phyloP scores from a whole-genome alignment of 129 eudicot genomes.

The Oenanthe sinensis region DNA sequence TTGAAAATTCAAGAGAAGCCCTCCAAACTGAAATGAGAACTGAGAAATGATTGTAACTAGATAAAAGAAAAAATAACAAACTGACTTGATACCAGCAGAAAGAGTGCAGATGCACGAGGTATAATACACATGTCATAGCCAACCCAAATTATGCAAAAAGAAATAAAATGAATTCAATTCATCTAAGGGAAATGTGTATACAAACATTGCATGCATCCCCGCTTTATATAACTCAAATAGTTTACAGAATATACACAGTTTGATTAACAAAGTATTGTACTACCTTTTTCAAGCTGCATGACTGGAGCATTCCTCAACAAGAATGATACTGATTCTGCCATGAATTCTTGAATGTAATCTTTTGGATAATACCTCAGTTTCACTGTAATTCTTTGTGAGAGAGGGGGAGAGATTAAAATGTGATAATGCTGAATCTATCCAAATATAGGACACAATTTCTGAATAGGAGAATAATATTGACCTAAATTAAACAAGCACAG shows the following conservation, averaged over 20 bases:
- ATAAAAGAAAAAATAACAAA: too few relatives aligned
- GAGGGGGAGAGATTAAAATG: constrained; percentile 2
- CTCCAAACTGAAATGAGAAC: not conserved
- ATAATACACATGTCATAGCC: not conserved
- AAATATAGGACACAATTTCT: not conserved
- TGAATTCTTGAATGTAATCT: constrained; percentile 72
- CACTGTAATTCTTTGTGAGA: constrained; percentile 39
- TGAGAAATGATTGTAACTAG: not conserved
- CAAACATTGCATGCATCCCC: not conserved
- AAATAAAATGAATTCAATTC: not conserved
- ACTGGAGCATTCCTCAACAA: constrained; percentile 66
- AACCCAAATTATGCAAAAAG: not conserved
- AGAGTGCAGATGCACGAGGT: too few relatives aligned
- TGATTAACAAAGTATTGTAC: constrained; percentile 9
- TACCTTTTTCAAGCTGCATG: constrained; percentile 66
- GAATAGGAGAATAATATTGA: not conserved
- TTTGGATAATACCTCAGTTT: constrained; percentile 63
- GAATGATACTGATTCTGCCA: constrained; percentile 74
- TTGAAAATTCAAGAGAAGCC: not conserved
- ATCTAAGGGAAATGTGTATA: not conserved
- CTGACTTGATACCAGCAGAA: too few relatives aligned
- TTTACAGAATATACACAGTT: not conserved
- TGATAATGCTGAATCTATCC: not conserved
- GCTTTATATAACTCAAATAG: not conserved
- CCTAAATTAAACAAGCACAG: not conserved